Conservation (phyloP, 202 grass and related monocot species). For the Thinopyrum obtusiflorum region DNA sequence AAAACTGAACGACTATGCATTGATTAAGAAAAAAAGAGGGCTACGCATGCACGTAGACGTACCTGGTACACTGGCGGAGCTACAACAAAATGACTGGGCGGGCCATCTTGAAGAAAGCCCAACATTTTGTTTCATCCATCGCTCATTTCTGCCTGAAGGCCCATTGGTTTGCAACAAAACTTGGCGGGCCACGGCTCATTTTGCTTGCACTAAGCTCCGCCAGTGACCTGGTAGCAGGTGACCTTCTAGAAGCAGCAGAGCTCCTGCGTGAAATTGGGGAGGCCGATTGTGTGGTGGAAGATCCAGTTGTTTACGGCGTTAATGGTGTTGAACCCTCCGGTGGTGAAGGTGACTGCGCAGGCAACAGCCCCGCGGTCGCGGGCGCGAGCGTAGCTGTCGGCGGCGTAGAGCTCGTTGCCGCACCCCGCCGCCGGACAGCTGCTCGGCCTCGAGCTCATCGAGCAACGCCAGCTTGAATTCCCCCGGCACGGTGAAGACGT, state of each 20-base stretch:
- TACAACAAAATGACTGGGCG: no score
- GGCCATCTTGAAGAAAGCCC: no score
- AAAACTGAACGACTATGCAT: no score
- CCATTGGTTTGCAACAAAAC: no score
- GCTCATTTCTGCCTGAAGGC: no score
- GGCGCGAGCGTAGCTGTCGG: slow-evolving; percentile 76
- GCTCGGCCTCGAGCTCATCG: slow-evolving; percentile 70
- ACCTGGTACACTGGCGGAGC: no score
- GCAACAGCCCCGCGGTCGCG: slow-evolving; percentile 65
- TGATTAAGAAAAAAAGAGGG: no score
- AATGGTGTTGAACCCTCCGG: slow-evolving; percentile 84
- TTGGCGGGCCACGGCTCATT: no score
- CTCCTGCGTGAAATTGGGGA: slow-evolving; percentile 80
- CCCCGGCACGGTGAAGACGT: slow-evolving; percentile 76
- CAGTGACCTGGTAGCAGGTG: slow-evolving; percentile 64
- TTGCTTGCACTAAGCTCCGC: no score
- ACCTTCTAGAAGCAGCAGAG: slow-evolving; percentile 79
- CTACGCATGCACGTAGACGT: no score
- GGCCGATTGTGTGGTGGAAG: slow-evolving; percentile 84
- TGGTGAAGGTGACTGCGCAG: slow-evolving; percentile 85
- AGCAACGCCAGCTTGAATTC: slow-evolving; percentile 89
- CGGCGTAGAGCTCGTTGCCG: slow-evolving; percentile 62
- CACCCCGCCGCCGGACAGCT: slow-evolving; percentile 33
- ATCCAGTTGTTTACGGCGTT: slow-evolving; percentile 79
- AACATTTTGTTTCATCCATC: no score